Base-by-base conservation (phyloP, 1,139 yeast species). In the Meyerozyma elateridarum region DNA sequence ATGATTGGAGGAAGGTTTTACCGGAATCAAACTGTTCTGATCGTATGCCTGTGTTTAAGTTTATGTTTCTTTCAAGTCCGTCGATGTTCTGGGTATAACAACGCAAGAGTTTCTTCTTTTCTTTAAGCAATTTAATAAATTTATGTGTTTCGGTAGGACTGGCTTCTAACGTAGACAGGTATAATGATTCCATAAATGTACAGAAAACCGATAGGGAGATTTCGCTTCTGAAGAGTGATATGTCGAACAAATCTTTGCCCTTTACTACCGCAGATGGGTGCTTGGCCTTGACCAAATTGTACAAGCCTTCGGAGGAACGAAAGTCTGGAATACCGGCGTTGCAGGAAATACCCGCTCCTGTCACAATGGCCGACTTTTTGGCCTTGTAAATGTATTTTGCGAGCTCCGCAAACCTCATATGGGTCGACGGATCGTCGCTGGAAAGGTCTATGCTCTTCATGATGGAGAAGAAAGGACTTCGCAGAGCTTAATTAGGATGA, bases 251-350 rank as follows among this genome's bases (percentile, higher is more conserved):
- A 42, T 91, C 98, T 49, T 85, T 87, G 4, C 98, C 97, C 44
- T 75, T 77, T 25, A 81, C 76, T 5, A 78, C 69, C 6, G 74
- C 64, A 33, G 72, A 70, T 2, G 87, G 85, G 48, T 73, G 73
- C 44, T 76, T 74, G 12, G 64, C 61, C 47, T 81, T 83, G 13
- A 81, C 88, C 59, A 79, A 55, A 41, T 82, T 78, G 60, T 89
- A 89, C 15, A 89, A 68, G 2, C 97, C 97, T 43, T 82, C 78
- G 12, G 79, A 65, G 2, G 95, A 84, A 37, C 97, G 70, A 55
- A 89, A 89, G 54, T 89, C 97, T 1, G 97, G 97, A 35, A 89
- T 89, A 0, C 97, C 97, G 1, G 97, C 96, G 53, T 85, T 87
- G 54, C 96, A 87, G 16, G 96, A 85, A 37, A 89, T 85, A 2